Conservation (phyloP, 352 stramenopile genomes). For the Aphanomyces invadans region DNA sequence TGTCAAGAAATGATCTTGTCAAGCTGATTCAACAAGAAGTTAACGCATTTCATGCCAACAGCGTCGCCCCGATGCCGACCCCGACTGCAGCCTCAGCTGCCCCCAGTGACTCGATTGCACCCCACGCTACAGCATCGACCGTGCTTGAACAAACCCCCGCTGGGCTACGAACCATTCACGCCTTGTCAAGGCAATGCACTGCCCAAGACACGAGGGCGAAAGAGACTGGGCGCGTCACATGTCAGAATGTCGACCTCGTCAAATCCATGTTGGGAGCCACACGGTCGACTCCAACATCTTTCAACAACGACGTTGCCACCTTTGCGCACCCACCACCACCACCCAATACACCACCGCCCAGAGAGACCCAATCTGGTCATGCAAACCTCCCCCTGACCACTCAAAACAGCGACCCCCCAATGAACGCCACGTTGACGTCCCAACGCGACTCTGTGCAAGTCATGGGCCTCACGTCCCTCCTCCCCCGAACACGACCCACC, state of each 20-base stretch:
- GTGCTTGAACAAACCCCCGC: constrained; percentile 9
- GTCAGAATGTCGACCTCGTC: constrained; percentile 8
- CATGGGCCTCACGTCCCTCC: not conserved
- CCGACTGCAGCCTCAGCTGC: not conserved
- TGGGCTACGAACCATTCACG: constrained; percentile 17
- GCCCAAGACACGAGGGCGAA: not conserved
- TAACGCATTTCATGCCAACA: constrained; percentile 33
- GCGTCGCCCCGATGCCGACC: not conserved
- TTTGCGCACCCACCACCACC: not conserved
- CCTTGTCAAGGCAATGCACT: constrained; percentile 9
- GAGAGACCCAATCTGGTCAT: not conserved
- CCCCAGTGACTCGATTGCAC: not conserved
- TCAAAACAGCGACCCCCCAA: not conserved
- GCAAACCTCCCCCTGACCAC: not conserved
- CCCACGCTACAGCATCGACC: not conserved
- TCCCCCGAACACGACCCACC: not conserved
- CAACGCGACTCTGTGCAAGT: not conserved
- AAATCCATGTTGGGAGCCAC: constrained; percentile 10
- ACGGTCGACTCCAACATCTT: not conserved
- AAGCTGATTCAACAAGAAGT: constrained; percentile 67
- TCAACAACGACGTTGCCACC: not conserved
- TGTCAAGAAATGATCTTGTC: constrained; percentile 57
- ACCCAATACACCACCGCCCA: not conserved
- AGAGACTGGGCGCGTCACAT: constrained; percentile 8
- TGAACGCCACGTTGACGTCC: not conserved